These are phyloP conservation scores for Raphidocelis subcapitata DNA, from an alignment of 139 green algal species.

Conservation along the genomic window DNA sequence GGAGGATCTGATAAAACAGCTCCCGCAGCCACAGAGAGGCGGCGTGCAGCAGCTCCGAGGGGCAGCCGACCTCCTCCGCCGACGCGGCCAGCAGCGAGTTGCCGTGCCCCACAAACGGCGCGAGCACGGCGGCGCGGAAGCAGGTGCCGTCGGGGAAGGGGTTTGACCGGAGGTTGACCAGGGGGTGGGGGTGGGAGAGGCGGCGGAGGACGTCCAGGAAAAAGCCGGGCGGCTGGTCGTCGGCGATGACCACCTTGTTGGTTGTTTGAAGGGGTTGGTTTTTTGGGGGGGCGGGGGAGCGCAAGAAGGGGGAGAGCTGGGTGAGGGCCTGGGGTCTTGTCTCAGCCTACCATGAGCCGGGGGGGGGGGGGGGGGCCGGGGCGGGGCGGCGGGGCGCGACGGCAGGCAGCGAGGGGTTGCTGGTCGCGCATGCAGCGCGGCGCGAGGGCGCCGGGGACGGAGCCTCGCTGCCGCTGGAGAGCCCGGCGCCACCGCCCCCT, in stretches of 20 bases:
- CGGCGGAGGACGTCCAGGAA: conserved; percentile 30
- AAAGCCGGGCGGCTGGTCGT: conserved; percentile 25
- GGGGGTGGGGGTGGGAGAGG: conserved; percentile 17
- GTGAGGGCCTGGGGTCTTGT: neutral
- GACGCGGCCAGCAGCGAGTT: conserved; percentile 26
- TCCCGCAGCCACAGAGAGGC: conserved; percentile 39
- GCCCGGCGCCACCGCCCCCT: no score
- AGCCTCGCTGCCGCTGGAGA: neutral
- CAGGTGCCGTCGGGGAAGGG: conserved; percentile 35
- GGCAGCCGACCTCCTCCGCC: conserved; percentile 11
- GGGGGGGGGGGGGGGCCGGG: no score
- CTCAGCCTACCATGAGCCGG: neutral
- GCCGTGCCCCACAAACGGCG: conserved; percentile 2
- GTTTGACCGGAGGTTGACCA: conserved; percentile 13
- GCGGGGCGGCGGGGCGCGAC: neutral
- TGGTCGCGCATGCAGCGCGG: neutral
- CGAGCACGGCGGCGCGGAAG: conserved; percentile 5
- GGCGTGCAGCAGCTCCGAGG: conserved; percentile 17
- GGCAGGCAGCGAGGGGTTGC: neutral
- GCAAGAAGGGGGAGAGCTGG: neutral
- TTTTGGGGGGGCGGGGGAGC: neutral
- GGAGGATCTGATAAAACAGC: conserved; percentile 21
- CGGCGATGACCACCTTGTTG: conserved; percentile 38
- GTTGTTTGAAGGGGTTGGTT: no score
- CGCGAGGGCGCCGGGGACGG: neutral